A percentile compares a stretch with the other conserved stretches of the same genome.
Conservation (phyloP, 345 rosid genomes). For the Capsella bursapastoris region DNA sequence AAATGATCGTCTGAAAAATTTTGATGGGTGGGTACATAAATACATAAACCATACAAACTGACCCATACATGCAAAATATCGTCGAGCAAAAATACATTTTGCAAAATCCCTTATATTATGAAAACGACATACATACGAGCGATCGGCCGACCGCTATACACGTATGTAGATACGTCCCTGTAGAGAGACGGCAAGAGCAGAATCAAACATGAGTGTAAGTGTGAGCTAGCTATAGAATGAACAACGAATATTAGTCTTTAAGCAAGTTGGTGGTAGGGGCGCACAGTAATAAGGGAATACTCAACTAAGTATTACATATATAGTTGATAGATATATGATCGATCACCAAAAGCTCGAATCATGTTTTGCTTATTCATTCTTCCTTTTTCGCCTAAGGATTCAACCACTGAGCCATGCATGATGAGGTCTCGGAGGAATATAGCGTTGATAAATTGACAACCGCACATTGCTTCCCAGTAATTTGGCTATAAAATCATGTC, state of each 20-base stretch:
- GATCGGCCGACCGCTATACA: not conserved
- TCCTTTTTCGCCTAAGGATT: slow-evolving; percentile 20
- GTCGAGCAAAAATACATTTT: not conserved
- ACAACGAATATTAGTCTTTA: slow-evolving; percentile 36
- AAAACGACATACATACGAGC: not conserved
- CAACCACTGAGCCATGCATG: slow-evolving; percentile 14
- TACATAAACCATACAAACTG: not conserved
- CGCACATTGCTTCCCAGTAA: not conserved
- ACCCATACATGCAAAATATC: not conserved
- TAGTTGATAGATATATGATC: slow-evolving; percentile 8
- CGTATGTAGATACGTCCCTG: slow-evolving; percentile 17
- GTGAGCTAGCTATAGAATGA: slow-evolving; percentile 4
- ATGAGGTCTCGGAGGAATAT: not conserved
- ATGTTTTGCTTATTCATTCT: slow-evolving; percentile 18
- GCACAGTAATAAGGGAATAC: slow-evolving; percentile 28
- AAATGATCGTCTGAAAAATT: not conserved
- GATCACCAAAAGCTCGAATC: slow-evolving; percentile 34
- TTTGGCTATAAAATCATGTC: not conserved
- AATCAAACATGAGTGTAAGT: slow-evolving; percentile 34
- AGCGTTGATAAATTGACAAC: not conserved
- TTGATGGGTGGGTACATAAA: not conserved
- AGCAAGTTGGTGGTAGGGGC: slow-evolving; percentile 44
- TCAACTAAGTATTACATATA: not conserved
- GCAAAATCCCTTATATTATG: not conserved
- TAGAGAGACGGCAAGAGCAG: slow-evolving; percentile 29